Evolutionary conservation across 768 basidiomycete species (phyloP).

Genomic region (Udeniomyces megalosporus): DNA sequence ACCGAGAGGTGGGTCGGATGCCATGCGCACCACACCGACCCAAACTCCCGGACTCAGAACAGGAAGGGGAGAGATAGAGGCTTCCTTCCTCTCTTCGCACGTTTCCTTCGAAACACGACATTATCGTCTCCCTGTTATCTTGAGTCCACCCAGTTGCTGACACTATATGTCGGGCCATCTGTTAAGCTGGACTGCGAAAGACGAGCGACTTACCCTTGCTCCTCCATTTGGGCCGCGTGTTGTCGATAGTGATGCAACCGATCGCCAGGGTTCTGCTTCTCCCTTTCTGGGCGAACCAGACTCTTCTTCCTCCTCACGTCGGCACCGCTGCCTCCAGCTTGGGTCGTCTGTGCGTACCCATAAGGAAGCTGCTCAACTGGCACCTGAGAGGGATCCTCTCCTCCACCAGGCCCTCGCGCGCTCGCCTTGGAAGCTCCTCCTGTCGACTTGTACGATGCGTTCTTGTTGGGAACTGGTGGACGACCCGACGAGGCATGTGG

Average conservation of each 20-base stretch:
- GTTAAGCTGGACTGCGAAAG: too few relatives aligned
- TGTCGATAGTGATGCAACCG: conserved; percentile 85
- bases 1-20: too few relatives aligned
- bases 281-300: conserved; percentile 78
- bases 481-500: neutral
- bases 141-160: too few relatives aligned
- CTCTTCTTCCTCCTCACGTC: conserved; percentile 56
- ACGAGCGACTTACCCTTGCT: conserved; percentile 3
- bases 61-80: too few relatives aligned
- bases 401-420: neutral
- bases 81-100: too few relatives aligned
- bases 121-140: too few relatives aligned
- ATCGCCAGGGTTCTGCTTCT: conserved; percentile 89
- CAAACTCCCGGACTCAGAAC: too few relatives aligned
- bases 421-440: neutral
- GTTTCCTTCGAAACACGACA: too few relatives aligned
- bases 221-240: conserved; percentile 40
- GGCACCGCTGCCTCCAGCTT: neutral
- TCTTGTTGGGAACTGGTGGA: neutral
- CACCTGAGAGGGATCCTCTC: neutral
- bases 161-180: too few relatives aligned
- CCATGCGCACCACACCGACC: too few relatives aligned
- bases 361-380: neutral
- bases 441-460: neutral
- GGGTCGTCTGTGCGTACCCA: neutral